Evolutionary conservation across 768 basidiomycete genomes (phyloP), one percentile per base, ranked within the genome.

Genomic region (Psilocybe cyanescens): DNA sequence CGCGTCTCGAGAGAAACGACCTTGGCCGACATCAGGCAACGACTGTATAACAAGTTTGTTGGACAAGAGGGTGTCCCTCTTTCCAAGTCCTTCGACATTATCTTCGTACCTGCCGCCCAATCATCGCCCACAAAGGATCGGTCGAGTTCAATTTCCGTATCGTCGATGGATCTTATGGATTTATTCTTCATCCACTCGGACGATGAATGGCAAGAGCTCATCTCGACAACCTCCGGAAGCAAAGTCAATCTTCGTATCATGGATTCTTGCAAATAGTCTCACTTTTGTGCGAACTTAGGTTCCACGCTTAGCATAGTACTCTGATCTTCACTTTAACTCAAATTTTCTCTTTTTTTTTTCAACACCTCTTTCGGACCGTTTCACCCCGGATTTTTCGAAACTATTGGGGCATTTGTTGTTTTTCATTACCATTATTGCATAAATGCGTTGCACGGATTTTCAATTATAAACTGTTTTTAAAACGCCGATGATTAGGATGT

Each of bases 1-100:
- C 86, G 87, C 55, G 71, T 81, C 7, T 70, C 82, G 4, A 77
- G 78, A 63, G 74, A 78, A 37, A 75, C 76, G 50, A 49, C 81
- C 16, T 80, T 87, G 56, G 65, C 69, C 16, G 84, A 85, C 37
- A 63, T 90, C 8, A 86, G 87, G 55, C 75, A 75, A 51, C 80
- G 81, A 53, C 73, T 92, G 12, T 81, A 83, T 62, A 83, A 86
- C 51, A 90, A 90, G 67, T 86, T 92, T 67, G 77, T 81, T n/a
- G 77, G 79, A n/a, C 82, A 86, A 64, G 88, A 86, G 69, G 82
- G 80, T 55, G 64, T 86, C 44, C 76, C 79, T 11, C 80, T 90
- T 30, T 78, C 79, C 1, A 72, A 78, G 5, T 71, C 78, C 1
- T 91, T 91, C 70, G 76, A 76, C 8, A 70, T 91, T 33, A 84